A percentile compares a stretch with the other conserved stretches of the same genome.
Evolutionary conservation across 2,329 filamentous ascomycete genomes (phyloP).

Genomic region (Ceratocystis albifundus): DNA sequence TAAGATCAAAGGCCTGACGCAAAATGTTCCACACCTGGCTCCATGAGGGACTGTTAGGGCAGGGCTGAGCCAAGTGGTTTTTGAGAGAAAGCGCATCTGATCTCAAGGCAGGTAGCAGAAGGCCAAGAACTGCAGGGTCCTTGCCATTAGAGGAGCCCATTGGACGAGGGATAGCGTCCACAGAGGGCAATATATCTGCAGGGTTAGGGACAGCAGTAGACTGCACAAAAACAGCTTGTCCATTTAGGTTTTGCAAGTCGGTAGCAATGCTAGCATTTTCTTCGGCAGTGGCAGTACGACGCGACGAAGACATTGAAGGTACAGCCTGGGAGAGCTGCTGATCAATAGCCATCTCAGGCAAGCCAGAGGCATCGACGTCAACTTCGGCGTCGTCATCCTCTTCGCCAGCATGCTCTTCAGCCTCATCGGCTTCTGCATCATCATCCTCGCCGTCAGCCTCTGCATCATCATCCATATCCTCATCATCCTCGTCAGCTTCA

Average conservation of each 20-base stretch:
- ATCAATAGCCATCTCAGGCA: constrained; percentile 20
- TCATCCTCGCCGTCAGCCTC: constrained; percentile 16
- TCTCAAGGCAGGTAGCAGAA: constrained; percentile 28
- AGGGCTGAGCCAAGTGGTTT: constrained; percentile 25
- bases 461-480: constrained; percentile 9
- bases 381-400: constrained; percentile 5
- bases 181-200: constrained; percentile 19
- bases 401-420: constrained; percentile 9
- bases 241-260: constrained; percentile 25
- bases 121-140: constrained; percentile 25
- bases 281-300: constrained; percentile 23
- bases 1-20: constrained; percentile 25
- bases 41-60: constrained; percentile 24
- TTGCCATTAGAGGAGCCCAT: not conserved
- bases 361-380: constrained; percentile 10
- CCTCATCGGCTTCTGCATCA: constrained; percentile 9
- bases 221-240: constrained; percentile 23
- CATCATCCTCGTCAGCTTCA: constrained; percentile 3
- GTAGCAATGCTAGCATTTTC: constrained; percentile 24
- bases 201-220: constrained; percentile 20
- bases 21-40: constrained; percentile 22
- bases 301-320: not conserved
- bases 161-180: constrained; percentile 17
- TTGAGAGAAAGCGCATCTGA: constrained; percentile 28
- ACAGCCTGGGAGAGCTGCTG: constrained; percentile 14